phyloP scores from a whole-genome alignment of 2,329 filamentous ascomycete genomes.

The Sclerotiophoma versabilis region DNA sequence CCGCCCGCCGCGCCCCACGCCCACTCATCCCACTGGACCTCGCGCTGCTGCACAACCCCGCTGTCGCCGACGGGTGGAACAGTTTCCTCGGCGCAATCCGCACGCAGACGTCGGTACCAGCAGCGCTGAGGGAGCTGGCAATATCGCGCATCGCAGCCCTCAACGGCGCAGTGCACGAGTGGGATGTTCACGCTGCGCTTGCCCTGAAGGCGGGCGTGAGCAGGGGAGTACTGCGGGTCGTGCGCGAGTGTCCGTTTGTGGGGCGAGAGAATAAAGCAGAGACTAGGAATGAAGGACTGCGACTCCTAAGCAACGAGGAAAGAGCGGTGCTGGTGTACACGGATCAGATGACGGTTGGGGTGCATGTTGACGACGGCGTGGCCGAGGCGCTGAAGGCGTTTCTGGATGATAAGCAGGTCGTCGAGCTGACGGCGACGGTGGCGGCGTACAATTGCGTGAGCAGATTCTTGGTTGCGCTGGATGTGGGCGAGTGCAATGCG shows the following conservation, averaged over 20 bases:
- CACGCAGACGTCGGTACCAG: conserved; percentile 59
- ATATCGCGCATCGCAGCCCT: conserved; percentile 84
- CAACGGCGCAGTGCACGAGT: conserved; percentile 87
- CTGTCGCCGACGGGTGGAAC: conserved; percentile 66
- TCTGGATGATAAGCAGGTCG: conserved; percentile 74
- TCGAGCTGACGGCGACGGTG: conserved; percentile 81
- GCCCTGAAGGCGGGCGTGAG: conserved; percentile 68
- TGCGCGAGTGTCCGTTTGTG: conserved; percentile 35
- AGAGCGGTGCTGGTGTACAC: conserved; percentile 76
- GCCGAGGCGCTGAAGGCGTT: conserved; percentile 67
- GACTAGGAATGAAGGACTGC: conserved; percentile 25
- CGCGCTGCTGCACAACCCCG: conserved; percentile 62
- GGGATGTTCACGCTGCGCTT: conserved; percentile 76
- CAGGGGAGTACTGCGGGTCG: conserved; percentile 62
- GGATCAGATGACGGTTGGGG: conserved; percentile 82
- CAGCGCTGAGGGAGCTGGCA: conserved; percentile 72
- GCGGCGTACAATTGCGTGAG: conserved; percentile 86
- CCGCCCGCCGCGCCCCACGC: conserved; percentile 59
- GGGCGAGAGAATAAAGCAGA: conserved; percentile 23
- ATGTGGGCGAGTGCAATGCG: conserved; percentile 61
- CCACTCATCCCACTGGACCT: conserved; percentile 64
- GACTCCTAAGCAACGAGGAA: conserved; percentile 57
- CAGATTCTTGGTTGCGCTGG: conserved; percentile 80
- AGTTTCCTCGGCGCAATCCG: conserved; percentile 65
- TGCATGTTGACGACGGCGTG: conserved; percentile 71